Evolutionary conservation across 192 early-diverging fungal genomes (phyloP), one percentile per base, ranked within the genome.

Genomic region (Coemansia sp.): DNA sequence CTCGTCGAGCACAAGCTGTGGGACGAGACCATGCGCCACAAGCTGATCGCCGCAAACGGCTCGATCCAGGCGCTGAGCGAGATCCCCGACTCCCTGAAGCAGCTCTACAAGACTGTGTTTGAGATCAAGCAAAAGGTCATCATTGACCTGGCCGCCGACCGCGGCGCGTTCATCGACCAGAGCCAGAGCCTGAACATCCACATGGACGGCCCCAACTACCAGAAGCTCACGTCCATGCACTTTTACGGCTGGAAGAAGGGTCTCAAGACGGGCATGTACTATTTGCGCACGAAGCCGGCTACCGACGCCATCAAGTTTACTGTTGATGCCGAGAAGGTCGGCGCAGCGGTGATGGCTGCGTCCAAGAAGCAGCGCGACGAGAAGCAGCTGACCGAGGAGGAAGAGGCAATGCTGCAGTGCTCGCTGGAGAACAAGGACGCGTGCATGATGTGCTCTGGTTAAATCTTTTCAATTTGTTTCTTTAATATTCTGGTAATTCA

Each of bases 211-310:
- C 86, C 93, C 9, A 95, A 91, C 71, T 95, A 89, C 80, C 92
- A 89, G 70, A 95, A 94, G 77, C 82, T 98, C 60, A 95, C 96
- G 5, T 86, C 83, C 31, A 98, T 98, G 96, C 94, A 97, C 77
- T 97, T 98, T 65, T 95, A 97, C 72, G 96, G 92, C 12, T 97
- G 96, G 95, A 92, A 92, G 81, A 88, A 90, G 80, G 96, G 96
- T 3, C 83, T 98, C 19, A 98, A 98, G 89, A 98, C 96, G 7
- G 96, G 96, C 44, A 96, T 96, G 96, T 98, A 98, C 77, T 98
- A 98, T 73, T 79, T 98, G 52, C 90, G 96, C 38, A 92, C 94
- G 10, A 85, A 92, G 32, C 95, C 96, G 19, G 95, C 96, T 11
- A 92, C 85, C 16, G 94, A 97, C 65, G 95, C 96, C 10, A 97